Evolutionary conservation across 208 protist species (phyloP).

Genomic region (Spongospora subterranea): DNA sequence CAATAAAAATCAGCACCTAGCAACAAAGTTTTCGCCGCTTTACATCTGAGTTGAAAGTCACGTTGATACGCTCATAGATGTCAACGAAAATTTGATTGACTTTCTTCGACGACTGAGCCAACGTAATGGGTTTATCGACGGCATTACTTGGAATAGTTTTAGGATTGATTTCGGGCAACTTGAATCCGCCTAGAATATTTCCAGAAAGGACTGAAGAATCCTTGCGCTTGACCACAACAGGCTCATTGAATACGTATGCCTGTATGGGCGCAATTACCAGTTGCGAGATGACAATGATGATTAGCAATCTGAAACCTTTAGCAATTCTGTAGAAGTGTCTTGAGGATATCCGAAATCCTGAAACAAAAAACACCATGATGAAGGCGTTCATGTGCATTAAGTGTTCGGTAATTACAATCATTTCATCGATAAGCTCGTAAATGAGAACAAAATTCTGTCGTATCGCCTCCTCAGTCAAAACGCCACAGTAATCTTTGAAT

Average conservation of each 20-base stretch:
- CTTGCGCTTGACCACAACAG: slow-evolving; percentile 66
- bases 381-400: neutral
- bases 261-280: slow-evolving; percentile 5
- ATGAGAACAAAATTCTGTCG: slow-evolving; percentile 85
- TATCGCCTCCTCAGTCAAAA: slow-evolving; percentile 83
- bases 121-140: slow-evolving; percentile 70
- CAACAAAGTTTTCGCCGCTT: neutral
- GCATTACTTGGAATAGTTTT: slow-evolving; percentile 67
- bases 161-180: slow-evolving; percentile 59
- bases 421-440: slow-evolving; percentile 89
- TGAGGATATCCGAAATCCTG: slow-evolving; percentile 83
- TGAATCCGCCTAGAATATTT: slow-evolving; percentile 58
- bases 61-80: slow-evolving; percentile 80
- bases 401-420: slow-evolving; percentile 67
- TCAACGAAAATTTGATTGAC: slow-evolving; percentile 89
- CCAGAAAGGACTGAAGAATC: slow-evolving; percentile 68
- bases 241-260: slow-evolving; percentile 80
- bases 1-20: neutral
- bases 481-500: slow-evolving; percentile 84
- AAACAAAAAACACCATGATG: neutral
- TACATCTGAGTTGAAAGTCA: slow-evolving; percentile 76
- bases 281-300: neutral
- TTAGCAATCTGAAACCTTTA: slow-evolving; percentile 76
- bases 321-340: slow-evolving; percentile 77
- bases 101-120: slow-evolving; percentile 29